phyloP scores from a whole-genome alignment of 331 rosid species.

The Cydonia oblonga region DNA sequence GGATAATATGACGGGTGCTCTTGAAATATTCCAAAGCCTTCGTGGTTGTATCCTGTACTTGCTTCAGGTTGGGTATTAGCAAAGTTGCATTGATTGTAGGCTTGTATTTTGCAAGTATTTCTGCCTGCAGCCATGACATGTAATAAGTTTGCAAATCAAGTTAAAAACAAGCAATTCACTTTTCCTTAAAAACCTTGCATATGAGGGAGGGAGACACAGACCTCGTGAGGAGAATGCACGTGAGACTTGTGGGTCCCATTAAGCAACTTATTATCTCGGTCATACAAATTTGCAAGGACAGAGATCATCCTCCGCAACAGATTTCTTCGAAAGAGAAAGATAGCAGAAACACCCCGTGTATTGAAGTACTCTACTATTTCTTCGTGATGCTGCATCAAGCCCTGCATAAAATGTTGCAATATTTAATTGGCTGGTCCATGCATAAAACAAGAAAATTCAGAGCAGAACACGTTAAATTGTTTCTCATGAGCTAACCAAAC shows the following conservation, averaged over 20 bases:
- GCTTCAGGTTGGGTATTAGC: constrained; percentile 44
- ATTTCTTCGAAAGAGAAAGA: constrained; percentile 92
- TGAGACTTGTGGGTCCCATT: constrained; percentile 99
- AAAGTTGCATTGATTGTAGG: constrained; percentile 62
- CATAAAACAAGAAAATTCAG: not conserved
- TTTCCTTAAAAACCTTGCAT: not conserved
- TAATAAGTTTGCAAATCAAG: not conserved
- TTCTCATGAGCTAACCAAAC: not conserved
- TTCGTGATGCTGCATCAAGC: constrained; percentile 79
- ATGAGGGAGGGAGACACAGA: constrained; percentile 21
- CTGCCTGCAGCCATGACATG: constrained; percentile 54
- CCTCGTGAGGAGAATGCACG: constrained; percentile 85
- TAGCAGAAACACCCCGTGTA: constrained; percentile 60
- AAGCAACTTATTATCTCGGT: constrained; percentile 52
- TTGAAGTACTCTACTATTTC: constrained; percentile 66
- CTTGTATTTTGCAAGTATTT: constrained; percentile 79
- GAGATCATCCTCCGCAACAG: constrained; percentile 93
- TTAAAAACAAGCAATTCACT: not conserved
- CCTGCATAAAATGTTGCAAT: constrained; percentile 43
- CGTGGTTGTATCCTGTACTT: constrained; percentile 59
- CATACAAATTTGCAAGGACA: constrained; percentile 74
- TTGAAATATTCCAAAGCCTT: constrained; percentile 89
- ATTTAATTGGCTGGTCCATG: not conserved
- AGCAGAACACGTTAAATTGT: not conserved
- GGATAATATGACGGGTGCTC: constrained; percentile 62